These are phyloP conservation scores for Metschnikowia dekortorum DNA, from an alignment of 805 yeast genomes.

Conservation along the genomic window DNA sequence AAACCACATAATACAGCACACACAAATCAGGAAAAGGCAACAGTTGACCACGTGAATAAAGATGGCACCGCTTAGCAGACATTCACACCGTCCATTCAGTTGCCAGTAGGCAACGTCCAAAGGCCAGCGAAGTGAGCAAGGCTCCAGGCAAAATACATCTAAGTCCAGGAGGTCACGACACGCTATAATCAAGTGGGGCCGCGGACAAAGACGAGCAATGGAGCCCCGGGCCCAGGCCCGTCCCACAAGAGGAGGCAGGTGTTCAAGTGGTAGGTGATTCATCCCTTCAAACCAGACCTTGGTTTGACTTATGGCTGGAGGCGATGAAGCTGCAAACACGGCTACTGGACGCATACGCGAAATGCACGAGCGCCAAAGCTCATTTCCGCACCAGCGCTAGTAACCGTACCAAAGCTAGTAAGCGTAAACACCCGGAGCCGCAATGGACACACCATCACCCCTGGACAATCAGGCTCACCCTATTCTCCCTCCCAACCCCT, in stretches of 20 bases:
- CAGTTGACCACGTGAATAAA: conserved; percentile 3
- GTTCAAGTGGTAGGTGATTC: not conserved
- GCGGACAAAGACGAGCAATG: no score
- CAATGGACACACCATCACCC: no score
- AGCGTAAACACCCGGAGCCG: not conserved
- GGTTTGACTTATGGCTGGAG: not conserved
- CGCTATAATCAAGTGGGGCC: no score
- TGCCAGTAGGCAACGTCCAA: conserved; percentile 14
- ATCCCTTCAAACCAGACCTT: not conserved
- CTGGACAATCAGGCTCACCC: no score
- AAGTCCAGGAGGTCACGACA: not conserved
- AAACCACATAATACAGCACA: not conserved
- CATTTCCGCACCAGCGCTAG: not conserved
- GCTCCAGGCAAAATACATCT: conserved; percentile 3
- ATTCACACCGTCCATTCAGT: conserved; percentile 4
- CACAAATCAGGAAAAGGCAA: not conserved
- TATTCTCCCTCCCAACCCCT: no score
- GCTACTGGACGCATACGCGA: conserved; percentile 2
- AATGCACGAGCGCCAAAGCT: not conserved
- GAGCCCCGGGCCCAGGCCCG: no score
- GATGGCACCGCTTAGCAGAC: conserved; percentile 5
- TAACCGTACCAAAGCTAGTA: not conserved
- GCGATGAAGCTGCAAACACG: not conserved
- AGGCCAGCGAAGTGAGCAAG: conserved; percentile 11
- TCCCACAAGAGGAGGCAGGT: no score